Base-by-base conservation (phyloP, 139 green algal genomes). In the Closterium sp. region DNA sequence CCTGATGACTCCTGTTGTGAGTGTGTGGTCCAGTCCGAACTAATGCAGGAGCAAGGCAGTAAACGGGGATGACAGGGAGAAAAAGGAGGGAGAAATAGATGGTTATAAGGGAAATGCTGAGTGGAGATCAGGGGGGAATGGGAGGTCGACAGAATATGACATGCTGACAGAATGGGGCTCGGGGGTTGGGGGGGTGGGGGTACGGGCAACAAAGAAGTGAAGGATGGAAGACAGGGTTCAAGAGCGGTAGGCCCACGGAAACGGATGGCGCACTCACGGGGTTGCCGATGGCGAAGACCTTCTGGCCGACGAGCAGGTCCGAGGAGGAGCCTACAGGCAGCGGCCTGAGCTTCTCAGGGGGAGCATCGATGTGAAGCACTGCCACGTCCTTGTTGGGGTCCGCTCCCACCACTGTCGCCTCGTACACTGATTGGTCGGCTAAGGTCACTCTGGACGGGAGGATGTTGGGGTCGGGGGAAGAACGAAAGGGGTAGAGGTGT, bases 371-470 rank as follows among this genome's bases (percentile, higher is more conserved):
- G 94, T 96, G 73, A 10, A 96, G 95, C 34, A 96, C 94, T 4
- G 95, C 95, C 87, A 96, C 92, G 88, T 96, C 95, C 89, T 96
- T 96, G 93, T 96, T 95, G 32, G 94, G 84, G 86, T 96, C 95
- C 34, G 93, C 95, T 24, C 95, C 95, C 29, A 96, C 91, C 27
- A 96, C 93, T 38, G 89, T 73, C 19, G 94, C 95, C 50, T 88
- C 84, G 85, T 94, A 96, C 31, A 89, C 91, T 13, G 90, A 92
- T 27, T 96, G 89, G 27, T 95, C 92, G 4, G 86, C 17, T 34
- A 94, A 79, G 10, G 86, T 94, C 29, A 95, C 89, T 21, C 85
- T 95, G 92, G 4, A 19, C 24, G 62, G 62, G 62, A 79, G 9
- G 62, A 79, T 24, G 62, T 79, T 22, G 62, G 17, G 62, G 21